Percentiles rank a stretch among this genome's conserved stretches.
These are phyloP conservation scores for Venturia asperata DNA, from an alignment of 2,329 filamentous ascomycete genomes.

Conservation along the genomic window DNA sequence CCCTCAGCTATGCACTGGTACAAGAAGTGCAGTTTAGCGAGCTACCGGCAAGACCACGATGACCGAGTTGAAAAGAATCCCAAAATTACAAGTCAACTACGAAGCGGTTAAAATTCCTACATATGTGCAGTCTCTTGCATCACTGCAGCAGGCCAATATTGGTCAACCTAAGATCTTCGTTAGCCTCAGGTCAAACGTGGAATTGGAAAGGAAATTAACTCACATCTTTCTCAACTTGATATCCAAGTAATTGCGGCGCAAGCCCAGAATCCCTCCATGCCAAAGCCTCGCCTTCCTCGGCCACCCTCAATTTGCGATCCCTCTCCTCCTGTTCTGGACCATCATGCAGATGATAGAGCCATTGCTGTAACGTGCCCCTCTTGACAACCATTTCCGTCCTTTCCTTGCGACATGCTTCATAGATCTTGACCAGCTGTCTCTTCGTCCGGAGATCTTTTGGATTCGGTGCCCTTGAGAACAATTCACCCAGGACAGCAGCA, in stretches of 20 bases:
- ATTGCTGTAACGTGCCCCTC: constrained; percentile 54
- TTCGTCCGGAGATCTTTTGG: not conserved
- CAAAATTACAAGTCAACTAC: too few relatives aligned
- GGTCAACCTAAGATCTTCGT: constrained; percentile 4
- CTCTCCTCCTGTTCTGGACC: constrained; percentile 50
- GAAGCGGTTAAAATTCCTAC: not conserved
- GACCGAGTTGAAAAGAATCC: too few relatives aligned
- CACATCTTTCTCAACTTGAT: constrained; percentile 14
- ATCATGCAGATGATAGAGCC: constrained; percentile 55
- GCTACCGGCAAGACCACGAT: too few relatives aligned
- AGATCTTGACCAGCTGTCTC: constrained; percentile 31
- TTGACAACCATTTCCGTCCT: constrained; percentile 55
- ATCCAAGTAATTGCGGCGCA: constrained; percentile 9
- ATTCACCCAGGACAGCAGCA: constrained; percentile 23
- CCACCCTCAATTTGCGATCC: constrained; percentile 34
- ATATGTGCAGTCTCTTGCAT: not conserved
- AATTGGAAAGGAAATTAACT: not conserved
- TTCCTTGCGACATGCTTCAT: constrained; percentile 51
- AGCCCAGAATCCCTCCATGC: constrained; percentile 14
- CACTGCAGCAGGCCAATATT: constrained; percentile 5
- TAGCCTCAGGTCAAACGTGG: not conserved
- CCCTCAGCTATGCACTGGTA: too few relatives aligned
- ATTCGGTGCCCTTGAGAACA: not conserved
- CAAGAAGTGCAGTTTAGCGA: too few relatives aligned
- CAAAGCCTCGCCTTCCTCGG: constrained; percentile 27